Evolutionary conservation across 305 asterid species (phyloP), one percentile per base, ranked within the genome.

Genomic region (Stenogyne calaminthoides): DNA sequence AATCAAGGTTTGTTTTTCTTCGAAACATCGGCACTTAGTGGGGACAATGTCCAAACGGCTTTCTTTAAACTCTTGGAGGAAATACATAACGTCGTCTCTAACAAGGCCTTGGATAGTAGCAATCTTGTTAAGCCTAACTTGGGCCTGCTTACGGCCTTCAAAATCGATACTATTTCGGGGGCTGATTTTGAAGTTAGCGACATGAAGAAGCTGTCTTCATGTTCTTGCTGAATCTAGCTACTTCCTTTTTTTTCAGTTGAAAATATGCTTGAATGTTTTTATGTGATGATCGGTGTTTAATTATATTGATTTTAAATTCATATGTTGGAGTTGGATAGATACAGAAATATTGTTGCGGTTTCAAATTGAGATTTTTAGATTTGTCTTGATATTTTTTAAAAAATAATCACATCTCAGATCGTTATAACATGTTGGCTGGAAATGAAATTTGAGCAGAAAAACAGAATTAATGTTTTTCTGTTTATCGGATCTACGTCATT

Each of bases 141-240:
- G 1, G 86, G 68, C 4, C 55, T 75, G 52, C 81, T 85, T 14
- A 76, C 80, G 18, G 96, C 89, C 6, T 75, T 83, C 63, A 90
- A 85, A 32, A 85, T 88, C 22, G 92, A 86, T 40, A 59, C 78
- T 1, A 60, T 70, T n/a, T 63, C 90, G 0, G 71, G 78, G 54
- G 72, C 82, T 16, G 88, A 89, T 81, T 82, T 83, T 62, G 94
- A 87, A 79, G 90, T 87, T 10, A 89, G 93, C 55, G 88, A 88
- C 78, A 82, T 90, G 73, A 90, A 88, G 91, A 88, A 90, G 57
- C 18, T 80, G 64, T 84, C 92, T 14, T 77, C 85, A 2, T 90
- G 96, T 67, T 90, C 96, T 71, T 88, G 96, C 78, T 90, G 76
- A 83, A 34, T 37, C 19, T 27, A 0, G 12, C n/a, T n/a, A n/a